phyloP scores from a whole-genome alignment of 371 early-diverging fungal species.

The Phascolomyces articulosus region DNA sequence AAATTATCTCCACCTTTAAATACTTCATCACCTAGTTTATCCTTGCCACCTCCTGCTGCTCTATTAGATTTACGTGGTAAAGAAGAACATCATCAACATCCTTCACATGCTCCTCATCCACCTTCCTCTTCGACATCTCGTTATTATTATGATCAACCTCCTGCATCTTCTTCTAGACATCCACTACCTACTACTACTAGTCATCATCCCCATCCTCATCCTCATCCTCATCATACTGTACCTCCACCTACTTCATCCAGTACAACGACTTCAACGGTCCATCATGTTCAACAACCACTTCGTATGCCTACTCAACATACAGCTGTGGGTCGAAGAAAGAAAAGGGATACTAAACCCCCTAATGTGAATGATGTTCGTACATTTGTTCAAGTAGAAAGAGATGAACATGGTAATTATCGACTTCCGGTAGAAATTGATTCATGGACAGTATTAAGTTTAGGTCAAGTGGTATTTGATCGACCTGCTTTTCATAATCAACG shows the following conservation, averaged over 20 bases:
- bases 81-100: background rate
- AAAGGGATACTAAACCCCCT: constrained; percentile 21
- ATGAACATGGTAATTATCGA: constrained; percentile 70
- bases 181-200: no score
- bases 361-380: constrained; percentile 40
- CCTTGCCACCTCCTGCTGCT: constrained; percentile 23
- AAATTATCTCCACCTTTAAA: constrained; percentile 9
- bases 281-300: constrained; percentile 4
- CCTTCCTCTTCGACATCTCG: background rate
- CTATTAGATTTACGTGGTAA: constrained; percentile 18
- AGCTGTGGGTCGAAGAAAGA: constrained; percentile 19
- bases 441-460: constrained; percentile 73
- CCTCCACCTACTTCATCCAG: background rate
- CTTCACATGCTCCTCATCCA: no score
- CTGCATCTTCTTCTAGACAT: constrained; percentile 2
- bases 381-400: constrained; percentile 62
- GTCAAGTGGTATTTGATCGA: constrained; percentile 73
- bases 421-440: constrained; percentile 83
- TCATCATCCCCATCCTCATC: constrained; percentile 11
- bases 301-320: constrained; percentile 20
- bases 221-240: background rate
- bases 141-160: background rate
- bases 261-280: constrained; percentile 6
- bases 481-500: constrained; percentile 86
- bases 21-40: constrained; percentile 18